These are phyloP conservation scores for Pseudozyma sp. DNA, from an alignment of 1,284 basidiomycete species.

Conservation along the genomic window DNA sequence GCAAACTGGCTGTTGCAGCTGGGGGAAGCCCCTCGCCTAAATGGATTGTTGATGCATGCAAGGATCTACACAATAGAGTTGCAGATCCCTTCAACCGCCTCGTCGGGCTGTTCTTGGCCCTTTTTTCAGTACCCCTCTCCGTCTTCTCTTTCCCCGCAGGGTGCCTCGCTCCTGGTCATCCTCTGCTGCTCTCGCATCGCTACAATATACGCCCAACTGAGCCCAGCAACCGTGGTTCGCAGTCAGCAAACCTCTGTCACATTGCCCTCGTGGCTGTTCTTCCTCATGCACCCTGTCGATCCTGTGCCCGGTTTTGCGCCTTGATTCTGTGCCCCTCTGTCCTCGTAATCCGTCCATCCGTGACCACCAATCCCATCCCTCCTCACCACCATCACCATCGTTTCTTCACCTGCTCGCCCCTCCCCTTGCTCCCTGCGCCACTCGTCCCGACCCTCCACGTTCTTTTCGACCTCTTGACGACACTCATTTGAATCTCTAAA, in stretches of 20 bases:
- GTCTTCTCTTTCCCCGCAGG: no score
- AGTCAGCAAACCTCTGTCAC: not conserved
- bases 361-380: constrained; percentile 3
- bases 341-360: constrained; percentile 1
- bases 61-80: constrained; percentile 11
- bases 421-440: not conserved
- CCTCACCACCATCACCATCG: constrained; percentile 19
- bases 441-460: not conserved
- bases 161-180: not conserved
- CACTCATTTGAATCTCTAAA: no score
- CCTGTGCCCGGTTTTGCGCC: not conserved
- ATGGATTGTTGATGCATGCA: constrained; percentile 22
- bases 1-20: constrained; percentile 4
- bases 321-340: not conserved
- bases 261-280: constrained; percentile 1
- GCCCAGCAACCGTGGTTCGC: no score
- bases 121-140: no score
- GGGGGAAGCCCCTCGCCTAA: constrained; percentile 24
- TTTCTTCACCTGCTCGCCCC: not conserved
- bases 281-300: not conserved
- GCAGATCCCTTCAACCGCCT: not conserved
- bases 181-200: not conserved
- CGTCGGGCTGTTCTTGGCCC: not conserved
- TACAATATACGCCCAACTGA: not conserved
- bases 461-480: constrained; percentile 6